phyloP scores from a whole-genome alignment of 352 stramenopile species.

The Phytopythium oedochilum region DNA sequence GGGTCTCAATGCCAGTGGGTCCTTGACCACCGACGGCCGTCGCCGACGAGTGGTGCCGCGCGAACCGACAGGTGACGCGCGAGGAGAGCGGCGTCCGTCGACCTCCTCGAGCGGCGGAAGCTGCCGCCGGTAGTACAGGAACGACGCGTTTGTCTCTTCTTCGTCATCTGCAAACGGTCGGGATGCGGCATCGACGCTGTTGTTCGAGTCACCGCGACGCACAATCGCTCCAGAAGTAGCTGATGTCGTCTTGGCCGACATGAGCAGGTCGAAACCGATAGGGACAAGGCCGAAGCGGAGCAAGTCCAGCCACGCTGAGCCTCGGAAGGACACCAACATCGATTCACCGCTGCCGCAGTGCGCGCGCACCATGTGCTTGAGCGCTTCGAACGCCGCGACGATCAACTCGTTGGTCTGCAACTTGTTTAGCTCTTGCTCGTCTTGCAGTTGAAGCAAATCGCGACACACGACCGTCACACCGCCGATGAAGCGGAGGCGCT shows the following conservation, averaged over 20 bases:
- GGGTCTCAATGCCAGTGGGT: slow-evolving; percentile 46
- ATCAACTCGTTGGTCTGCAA: slow-evolving; percentile 30
- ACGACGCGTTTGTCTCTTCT: slow-evolving; percentile 29
- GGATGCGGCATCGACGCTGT: neutral
- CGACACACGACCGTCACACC: slow-evolving; percentile 51
- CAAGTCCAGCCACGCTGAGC: slow-evolving; percentile 53
- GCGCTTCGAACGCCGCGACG: slow-evolving; percentile 34
- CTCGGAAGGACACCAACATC: slow-evolving; percentile 21
- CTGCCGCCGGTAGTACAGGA: slow-evolving; percentile 56
- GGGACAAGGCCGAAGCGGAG: slow-evolving; percentile 50
- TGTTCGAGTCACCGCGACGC: neutral
- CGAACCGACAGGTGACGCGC: neutral
- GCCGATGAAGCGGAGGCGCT: slow-evolving; percentile 47
- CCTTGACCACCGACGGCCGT: slow-evolving; percentile 50
- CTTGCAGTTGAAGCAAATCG: slow-evolving; percentile 29
- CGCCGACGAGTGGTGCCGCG: slow-evolving; percentile 21
- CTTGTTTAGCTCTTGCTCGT: slow-evolving; percentile 16
- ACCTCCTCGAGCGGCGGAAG: slow-evolving; percentile 13
- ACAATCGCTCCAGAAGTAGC: neutral
- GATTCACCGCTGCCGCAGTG: slow-evolving; percentile 18
- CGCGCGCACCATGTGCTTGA: slow-evolving; percentile 50
- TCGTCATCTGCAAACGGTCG: slow-evolving; percentile 27
- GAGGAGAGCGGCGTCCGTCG: slow-evolving; percentile 3
- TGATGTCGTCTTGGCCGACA: neutral
- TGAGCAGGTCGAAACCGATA: slow-evolving; percentile 51